phyloP scores from a whole-genome alignment of 2,329 filamentous ascomycete species.

The Trichoderma asperellum region DNA sequence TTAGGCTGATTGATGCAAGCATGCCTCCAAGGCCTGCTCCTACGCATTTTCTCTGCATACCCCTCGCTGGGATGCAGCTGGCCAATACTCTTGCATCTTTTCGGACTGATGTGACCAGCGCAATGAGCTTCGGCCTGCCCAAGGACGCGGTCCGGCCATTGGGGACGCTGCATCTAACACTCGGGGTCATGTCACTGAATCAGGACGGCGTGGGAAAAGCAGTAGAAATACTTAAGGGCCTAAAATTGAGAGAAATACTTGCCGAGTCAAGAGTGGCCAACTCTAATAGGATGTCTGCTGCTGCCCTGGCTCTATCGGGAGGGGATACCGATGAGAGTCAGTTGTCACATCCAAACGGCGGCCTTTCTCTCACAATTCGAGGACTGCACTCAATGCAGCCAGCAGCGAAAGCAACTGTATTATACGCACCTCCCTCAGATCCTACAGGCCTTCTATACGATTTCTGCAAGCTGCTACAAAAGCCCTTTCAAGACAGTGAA shows the following conservation, averaged over 20 bases:
- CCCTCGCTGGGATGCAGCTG: conserved; percentile 70
- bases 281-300: background rate
- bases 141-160: conserved; percentile 71
- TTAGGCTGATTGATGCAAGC: background rate
- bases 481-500: conserved; percentile 57
- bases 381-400: conserved; percentile 66
- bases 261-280: conserved; percentile 33
- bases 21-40: conserved; percentile 51
- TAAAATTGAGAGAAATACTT: conserved; percentile 49
- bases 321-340: background rate
- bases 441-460: conserved; percentile 52
- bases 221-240: conserved; percentile 43
- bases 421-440: conserved; percentile 68
- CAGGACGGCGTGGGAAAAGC: conserved; percentile 52
- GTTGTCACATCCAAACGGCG: conserved; percentile 26
- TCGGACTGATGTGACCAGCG: conserved; percentile 57
- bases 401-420: conserved; percentile 59
- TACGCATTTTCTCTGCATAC: conserved; percentile 78
- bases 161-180: conserved; percentile 81
- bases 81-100: conserved; percentile 65
- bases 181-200: conserved; percentile 80
- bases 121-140: conserved; percentile 58
- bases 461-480: conserved; percentile 62
- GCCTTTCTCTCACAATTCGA: conserved; percentile 52
- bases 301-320: conserved; percentile 24